phyloP scores from a whole-genome alignment of 805 yeast species.

The Candida ortonii region DNA sequence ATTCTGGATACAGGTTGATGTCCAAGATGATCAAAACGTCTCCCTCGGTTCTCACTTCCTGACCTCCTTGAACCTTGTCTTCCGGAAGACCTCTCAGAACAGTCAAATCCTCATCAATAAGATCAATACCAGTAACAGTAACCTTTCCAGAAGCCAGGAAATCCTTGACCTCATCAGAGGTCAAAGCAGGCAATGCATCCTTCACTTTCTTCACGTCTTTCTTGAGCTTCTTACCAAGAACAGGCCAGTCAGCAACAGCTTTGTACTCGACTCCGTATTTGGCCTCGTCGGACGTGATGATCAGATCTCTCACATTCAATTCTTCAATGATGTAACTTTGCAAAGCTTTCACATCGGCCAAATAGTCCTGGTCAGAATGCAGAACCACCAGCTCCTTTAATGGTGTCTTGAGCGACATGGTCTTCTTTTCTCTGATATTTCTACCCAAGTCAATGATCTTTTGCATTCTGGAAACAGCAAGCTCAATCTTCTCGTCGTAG shows the following conservation, averaged over 20 bases:
- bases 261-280: slow-evolving; percentile 88
- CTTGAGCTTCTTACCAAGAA: slow-evolving; percentile 94
- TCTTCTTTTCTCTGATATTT: slow-evolving; percentile 93
- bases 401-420: slow-evolving; percentile 92
- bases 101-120: slow-evolving; percentile 83
- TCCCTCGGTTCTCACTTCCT: slow-evolving; percentile 82
- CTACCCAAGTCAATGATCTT: slow-evolving; percentile 95
- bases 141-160: slow-evolving; percentile 72
- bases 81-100: slow-evolving; percentile 88
- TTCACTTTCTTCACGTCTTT: slow-evolving; percentile 91
- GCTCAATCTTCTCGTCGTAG: slow-evolving; percentile 78
- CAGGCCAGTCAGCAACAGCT: slow-evolving; percentile 99
- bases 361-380: slow-evolving; percentile 71
- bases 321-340: slow-evolving; percentile 83
- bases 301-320: slow-evolving; percentile 83
- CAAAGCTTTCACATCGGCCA: slow-evolving; percentile 74
- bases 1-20: slow-evolving; percentile 79
- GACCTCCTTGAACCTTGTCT: slow-evolving; percentile 59
- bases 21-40: slow-evolving; percentile 90
- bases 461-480: slow-evolving; percentile 94
- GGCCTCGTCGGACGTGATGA: slow-evolving; percentile 86
- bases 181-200: slow-evolving; percentile 80
- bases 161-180: slow-evolving; percentile 78
- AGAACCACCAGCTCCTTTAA: slow-evolving; percentile 82
- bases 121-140: slow-evolving; percentile 83